Base-by-base conservation (phyloP, 345 rosid genomes). In the Euphorbia tirucalli region DNA sequence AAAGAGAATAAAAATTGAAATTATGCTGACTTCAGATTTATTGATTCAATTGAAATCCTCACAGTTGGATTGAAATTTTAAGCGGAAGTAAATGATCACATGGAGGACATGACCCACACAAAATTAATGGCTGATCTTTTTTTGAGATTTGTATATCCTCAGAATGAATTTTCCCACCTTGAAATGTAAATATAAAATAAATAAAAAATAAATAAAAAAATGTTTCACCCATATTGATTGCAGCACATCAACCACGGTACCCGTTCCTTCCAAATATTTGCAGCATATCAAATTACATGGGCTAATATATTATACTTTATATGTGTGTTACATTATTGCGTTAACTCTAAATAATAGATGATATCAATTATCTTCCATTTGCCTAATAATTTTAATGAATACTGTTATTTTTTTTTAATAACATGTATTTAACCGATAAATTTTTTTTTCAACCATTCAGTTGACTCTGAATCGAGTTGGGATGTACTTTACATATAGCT, bases 61-160 rank as follows among this genome's bases (percentile, higher is more conserved):
- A 24, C 57, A 2, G 11, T 55, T 25, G 6, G 3, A 57, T 41
- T 37, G 31, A 14, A n/a, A 28, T 41, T 35, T 60, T 22, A 60
- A 24, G 3, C 30, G 27, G 46, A 52, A 69, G 70, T 69, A 52
- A 75, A 75, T 70, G 32, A 24, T 72, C 84, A 79, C 77, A 66
- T 52, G 63, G 44, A 44, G 73, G 54, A 28, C 65, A 70, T 82
- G 85, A 78, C 77, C 83, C 78, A 74, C 69, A 62, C 37, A 19
- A 25, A n/a, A 52, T 27, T 18, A 39, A 14, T 2, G 30, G 14
- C 55, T 73, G 22, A 30, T 14, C 30, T 58, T 25, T 49, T 25
- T 57, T 35, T 35, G 7, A 35, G 65, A 13, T 25, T 39, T n/a
- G 19, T 3, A 5, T 27, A 8, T 49, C 27, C 27, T 58, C 0